These are phyloP conservation scores for Jamesozyma lodderae DNA, from an alignment of 805 yeast species.

Conservation along the genomic window DNA sequence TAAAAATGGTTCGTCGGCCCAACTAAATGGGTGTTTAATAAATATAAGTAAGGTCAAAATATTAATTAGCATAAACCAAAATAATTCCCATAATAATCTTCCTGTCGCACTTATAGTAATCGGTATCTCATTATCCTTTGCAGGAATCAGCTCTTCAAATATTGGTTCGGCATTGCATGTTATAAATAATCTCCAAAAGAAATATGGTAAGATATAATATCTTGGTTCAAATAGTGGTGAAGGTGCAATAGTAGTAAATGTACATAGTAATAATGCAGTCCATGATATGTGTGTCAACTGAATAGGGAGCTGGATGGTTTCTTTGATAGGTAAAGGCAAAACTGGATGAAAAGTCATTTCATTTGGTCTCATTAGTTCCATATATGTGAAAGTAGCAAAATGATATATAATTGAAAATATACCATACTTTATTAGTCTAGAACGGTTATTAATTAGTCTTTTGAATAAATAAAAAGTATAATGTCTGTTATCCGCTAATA, in stretches of 20 bases:
- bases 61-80: conserved; percentile 55
- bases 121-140: conserved; percentile 10
- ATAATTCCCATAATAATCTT: conserved; percentile 44
- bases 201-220: conserved; percentile 75
- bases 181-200: conserved; percentile 60
- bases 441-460: conserved; percentile 41
- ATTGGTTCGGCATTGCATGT: conserved; percentile 33
- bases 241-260: conserved; percentile 60
- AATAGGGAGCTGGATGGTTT: conserved; percentile 30
- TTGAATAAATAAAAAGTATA: conserved; percentile 81
- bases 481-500: conserved; percentile 91
- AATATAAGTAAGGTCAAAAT: conserved; percentile 46
- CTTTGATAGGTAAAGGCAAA: conserved; percentile 31
- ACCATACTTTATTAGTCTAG: conserved; percentile 38
- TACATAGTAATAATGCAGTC: conserved; percentile 43
- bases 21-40: conserved; percentile 49
- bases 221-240: conserved; percentile 93
- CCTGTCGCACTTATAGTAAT: conserved; percentile 18
- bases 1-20: conserved; percentile 50
- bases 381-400: conserved; percentile 36
- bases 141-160: conserved; percentile 18
- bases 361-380: conserved; percentile 30
- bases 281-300: conserved; percentile 41
- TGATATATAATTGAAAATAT: conserved; percentile 64
- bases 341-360: conserved; percentile 31